Conservation (phyloP, 2,329 filamentous ascomycete genomes). For the Sporothrix protearum region DNA sequence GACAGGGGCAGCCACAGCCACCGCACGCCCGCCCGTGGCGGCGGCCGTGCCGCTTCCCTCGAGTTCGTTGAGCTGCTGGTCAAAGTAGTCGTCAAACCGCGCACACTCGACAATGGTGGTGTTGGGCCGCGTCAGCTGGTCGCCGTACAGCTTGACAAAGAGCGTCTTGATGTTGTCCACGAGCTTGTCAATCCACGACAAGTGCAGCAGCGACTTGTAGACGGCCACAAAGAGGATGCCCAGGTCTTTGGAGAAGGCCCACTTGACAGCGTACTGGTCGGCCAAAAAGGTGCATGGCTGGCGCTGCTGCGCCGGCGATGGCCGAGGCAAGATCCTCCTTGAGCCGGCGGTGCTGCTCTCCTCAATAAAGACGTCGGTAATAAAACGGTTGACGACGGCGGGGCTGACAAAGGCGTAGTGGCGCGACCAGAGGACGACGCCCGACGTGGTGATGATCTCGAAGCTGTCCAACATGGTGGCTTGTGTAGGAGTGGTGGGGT, state of each 20-base stretch:
- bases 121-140: conserved; percentile 77
- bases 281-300: conserved; percentile 67
- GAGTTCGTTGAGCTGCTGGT: conserved; percentile 83
- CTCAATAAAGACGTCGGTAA: conserved; percentile 96
- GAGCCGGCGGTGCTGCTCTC: conserved; percentile 68
- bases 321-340: conserved; percentile 59
- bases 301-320: conserved; percentile 47
- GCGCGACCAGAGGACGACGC: conserved; percentile 94
- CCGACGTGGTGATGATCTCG: conserved; percentile 92
- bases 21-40: not conserved
- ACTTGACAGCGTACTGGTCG: conserved; percentile 93
- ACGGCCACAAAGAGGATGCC: conserved; percentile 96
- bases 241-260: conserved; percentile 87
- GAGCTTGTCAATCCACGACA: conserved; percentile 95
- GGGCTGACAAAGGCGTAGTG: conserved; percentile 76
- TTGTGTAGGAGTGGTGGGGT: not conserved
- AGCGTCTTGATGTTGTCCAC: conserved; percentile 92
- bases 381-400: conserved; percentile 87
- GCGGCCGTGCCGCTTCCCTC: conserved; percentile 50
- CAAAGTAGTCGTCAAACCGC: conserved; percentile 88
- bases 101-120: conserved; percentile 73
- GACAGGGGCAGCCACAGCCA: not conserved
- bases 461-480: conserved; percentile 85
- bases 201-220: conserved; percentile 89
- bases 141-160: conserved; percentile 84